Evolutionary conservation across 169 alveolate genomes (phyloP), one percentile per base, ranked within the genome.

Genomic region (Eimeria acervulina): DNA sequence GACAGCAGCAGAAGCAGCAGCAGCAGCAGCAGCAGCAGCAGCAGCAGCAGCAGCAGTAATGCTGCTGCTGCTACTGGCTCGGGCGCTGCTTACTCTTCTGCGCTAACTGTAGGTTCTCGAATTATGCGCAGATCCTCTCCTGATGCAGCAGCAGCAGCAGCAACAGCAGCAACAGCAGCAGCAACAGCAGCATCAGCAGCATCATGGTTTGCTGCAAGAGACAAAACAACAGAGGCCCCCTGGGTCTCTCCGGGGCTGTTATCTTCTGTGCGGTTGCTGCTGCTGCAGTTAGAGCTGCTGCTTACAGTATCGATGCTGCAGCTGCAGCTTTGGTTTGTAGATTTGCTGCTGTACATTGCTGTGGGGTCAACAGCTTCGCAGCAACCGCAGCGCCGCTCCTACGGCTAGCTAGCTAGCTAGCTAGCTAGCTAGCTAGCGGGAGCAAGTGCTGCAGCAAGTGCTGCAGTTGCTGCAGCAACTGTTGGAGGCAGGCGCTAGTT

Each of bases 361-460:
- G 87, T 38, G 21, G 59, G 87, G 59, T 36, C 87, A 17, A 76
- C 83, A n/a, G 47, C 42, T 4, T 5, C 4, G 87, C 87, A 76
- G 87, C 87, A 76, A 31, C 52, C 87, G 87, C 87, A 76, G 31
- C 87, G 87, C 5, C 87, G 87, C 51, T 76, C 87, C 36, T 76
- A 38, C 28, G 87, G 87, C 87, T 76, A 76, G 66, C 66, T 55
- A 55, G 66, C 66, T 55, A 55, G 66, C 66, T 55, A 55, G 66
- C 66, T 47, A 47, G 55, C 55, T 47, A 12, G n/a, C n/a, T n/a
- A 47, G 55, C 55, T 47, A 47, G 55, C 55, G 12, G 55, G 19
- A 47, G 55, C 55, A 47, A 12, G 5, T 7, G 55, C 55, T 47
- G 55, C 55, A 47, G 55, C 55, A 47, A 12, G 19, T 7, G 55